A percentile compares a stretch with the other conserved stretches of the same genome.
phyloP scores from a whole-genome alignment of 140 eudicot species.

The Oenanthe javanica region DNA sequence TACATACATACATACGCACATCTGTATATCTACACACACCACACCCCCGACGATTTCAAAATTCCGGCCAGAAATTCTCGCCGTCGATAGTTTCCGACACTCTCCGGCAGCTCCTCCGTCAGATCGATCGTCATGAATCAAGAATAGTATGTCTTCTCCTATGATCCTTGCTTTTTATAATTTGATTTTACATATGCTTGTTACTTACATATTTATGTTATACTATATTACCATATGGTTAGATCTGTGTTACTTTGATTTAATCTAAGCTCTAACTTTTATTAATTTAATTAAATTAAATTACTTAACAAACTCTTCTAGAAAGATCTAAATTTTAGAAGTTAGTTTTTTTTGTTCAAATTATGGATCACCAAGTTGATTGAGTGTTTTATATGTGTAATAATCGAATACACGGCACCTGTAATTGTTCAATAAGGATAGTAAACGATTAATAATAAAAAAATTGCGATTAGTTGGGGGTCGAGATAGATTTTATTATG shows the following conservation, averaged over 20 bases:
- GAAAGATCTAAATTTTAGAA: no score
- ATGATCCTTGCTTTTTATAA: background rate
- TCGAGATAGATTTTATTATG: no score
- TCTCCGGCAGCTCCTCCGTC: conserved; percentile 1
- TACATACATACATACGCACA: background rate
- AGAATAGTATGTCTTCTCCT: conserved; percentile 51
- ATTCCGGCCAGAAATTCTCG: background rate
- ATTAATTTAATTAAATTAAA: no score
- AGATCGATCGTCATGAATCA: conserved; percentile 53
- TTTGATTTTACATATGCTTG: background rate
- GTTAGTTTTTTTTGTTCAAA: background rate
- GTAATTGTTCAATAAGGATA: no score
- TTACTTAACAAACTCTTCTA: no score
- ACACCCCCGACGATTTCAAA: background rate
- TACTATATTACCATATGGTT: no score
- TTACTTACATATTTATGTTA: background rate
- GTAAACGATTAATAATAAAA: no score
- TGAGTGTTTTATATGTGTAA: no score
- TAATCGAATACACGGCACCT: no score
- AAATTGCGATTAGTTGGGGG: no score
- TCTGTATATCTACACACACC: background rate
- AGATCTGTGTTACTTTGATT: background rate
- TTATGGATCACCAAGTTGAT: background rate
- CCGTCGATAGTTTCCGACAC: background rate
- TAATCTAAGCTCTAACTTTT: no score